These are phyloP conservation scores for Sarocladium oryzae DNA, from an alignment of 2,329 filamentous ascomycete genomes.

Conservation along the genomic window DNA sequence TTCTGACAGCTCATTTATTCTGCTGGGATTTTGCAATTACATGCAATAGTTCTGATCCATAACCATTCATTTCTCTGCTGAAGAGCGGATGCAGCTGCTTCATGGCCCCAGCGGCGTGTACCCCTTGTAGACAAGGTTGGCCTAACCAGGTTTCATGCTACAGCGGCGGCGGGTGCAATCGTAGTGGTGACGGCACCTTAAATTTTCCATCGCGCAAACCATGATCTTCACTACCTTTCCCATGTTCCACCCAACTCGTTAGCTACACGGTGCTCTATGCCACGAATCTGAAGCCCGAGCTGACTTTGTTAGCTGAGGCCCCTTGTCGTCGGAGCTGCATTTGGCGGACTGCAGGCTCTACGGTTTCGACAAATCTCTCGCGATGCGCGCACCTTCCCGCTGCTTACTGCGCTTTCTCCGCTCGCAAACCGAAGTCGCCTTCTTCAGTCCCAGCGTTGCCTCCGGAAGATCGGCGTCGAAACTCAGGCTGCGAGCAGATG, in stretches of 20 bases:
- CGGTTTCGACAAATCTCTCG: conserved; percentile 12
- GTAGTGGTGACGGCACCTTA: conserved; percentile 5
- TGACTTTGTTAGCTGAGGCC: too few species aligned
- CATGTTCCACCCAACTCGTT: neutral
- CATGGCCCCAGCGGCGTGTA: too few species aligned
- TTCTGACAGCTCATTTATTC: too few species aligned
- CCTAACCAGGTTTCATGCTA: too few species aligned
- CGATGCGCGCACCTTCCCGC: conserved; percentile 23
- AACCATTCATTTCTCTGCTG: too few species aligned
- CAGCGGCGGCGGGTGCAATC: too few species aligned
- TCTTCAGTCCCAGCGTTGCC: conserved; percentile 37
- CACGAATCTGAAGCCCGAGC: too few species aligned
- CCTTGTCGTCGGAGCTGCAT: neutral
- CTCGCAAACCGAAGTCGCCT: conserved; percentile 57
- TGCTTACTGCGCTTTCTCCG: conserved; percentile 66
- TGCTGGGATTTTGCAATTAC: too few species aligned
- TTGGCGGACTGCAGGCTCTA: neutral
- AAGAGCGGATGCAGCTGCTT: too few species aligned
- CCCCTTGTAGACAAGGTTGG: too few species aligned
- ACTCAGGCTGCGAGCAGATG: neutral
- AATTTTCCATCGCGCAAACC: conserved; percentile 2
- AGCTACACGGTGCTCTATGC: too few species aligned
- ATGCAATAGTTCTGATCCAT: too few species aligned
- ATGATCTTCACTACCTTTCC: neutral
- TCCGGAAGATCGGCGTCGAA: neutral